A percentile compares a stretch with the other conserved stretches of the same genome.
Conservation (phyloP, 2,329 filamentous ascomycete species). For the Penicillium sp. region DNA sequence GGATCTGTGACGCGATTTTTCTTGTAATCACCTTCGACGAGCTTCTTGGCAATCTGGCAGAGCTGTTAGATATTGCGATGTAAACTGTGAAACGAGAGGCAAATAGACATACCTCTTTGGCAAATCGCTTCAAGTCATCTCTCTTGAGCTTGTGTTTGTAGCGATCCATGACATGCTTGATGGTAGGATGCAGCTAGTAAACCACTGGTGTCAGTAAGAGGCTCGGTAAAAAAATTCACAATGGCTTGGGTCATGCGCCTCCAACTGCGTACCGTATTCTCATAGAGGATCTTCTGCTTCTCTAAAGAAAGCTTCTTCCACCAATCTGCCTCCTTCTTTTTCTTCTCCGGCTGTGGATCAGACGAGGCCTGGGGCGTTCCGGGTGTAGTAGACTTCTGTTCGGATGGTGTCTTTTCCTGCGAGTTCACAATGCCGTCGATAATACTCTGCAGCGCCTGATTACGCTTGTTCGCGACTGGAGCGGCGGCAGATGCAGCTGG, state of each 20-base stretch:
- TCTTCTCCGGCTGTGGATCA: constrained; percentile 57
- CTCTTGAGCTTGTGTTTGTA: constrained; percentile 85
- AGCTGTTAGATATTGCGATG: background rate
- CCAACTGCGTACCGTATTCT: constrained; percentile 74
- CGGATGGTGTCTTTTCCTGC: constrained; percentile 58
- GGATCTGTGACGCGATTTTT: constrained; percentile 84
- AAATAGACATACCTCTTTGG: constrained; percentile 59
- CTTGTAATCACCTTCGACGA: constrained; percentile 91
- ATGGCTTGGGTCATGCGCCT: background rate
- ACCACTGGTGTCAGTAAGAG: constrained; percentile 19
- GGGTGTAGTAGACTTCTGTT: constrained; percentile 58
- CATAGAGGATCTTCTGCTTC: constrained; percentile 94
- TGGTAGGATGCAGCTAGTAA: constrained; percentile 74
- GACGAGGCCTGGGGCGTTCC: constrained; percentile 66
- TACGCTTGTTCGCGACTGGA: constrained; percentile 69
- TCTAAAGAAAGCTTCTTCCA: constrained; percentile 58
- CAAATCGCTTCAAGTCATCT: constrained; percentile 69
- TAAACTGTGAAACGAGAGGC: background rate
- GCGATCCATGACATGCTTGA: constrained; percentile 84
- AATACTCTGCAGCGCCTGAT: constrained; percentile 78
- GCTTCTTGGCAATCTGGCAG: constrained; percentile 73
- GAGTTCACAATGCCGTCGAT: constrained; percentile 81
- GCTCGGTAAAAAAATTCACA: background rate
- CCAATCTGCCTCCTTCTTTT: constrained; percentile 52
- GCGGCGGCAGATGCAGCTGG: constrained; percentile 66